Evolutionary conservation across 768 basidiomycete genomes (phyloP).

Genomic region (Albatrellus ellisii): DNA sequence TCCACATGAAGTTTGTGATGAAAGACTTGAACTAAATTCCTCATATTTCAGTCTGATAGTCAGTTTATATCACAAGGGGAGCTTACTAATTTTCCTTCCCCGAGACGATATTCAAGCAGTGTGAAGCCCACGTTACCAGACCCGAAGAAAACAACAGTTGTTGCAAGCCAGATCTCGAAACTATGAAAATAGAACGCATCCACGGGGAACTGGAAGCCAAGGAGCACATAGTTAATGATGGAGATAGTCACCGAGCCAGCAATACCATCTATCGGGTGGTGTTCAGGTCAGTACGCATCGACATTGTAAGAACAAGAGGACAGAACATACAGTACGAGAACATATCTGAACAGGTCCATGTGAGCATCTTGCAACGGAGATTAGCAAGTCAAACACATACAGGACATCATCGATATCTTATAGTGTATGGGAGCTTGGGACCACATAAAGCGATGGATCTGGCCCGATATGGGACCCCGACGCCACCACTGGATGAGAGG

Average conservation of each 20-base stretch:
- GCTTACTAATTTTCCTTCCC: constrained; percentile 22
- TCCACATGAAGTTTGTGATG: constrained; percentile 23
- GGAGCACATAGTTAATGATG: constrained; percentile 60
- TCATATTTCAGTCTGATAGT: background rate
- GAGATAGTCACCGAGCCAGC: constrained; percentile 54
- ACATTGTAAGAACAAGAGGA: background rate
- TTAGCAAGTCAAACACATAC: constrained; percentile 18
- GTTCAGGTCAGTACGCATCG: background rate
- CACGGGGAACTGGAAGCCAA: constrained; percentile 59
- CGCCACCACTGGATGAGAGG: constrained; percentile 71
- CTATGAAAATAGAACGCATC: constrained; percentile 69
- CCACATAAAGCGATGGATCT: constrained; percentile 70
- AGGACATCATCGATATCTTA: constrained; percentile 40
- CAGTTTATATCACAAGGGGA: background rate
- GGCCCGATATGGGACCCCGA: constrained; percentile 68
- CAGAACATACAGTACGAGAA: constrained; percentile 35
- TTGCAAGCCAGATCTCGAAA: constrained; percentile 74
- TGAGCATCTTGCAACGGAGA: background rate
- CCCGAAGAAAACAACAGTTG: constrained; percentile 66
- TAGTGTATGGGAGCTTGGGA: constrained; percentile 38
- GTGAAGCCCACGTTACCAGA: constrained; percentile 61
- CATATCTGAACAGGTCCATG: constrained; percentile 23
- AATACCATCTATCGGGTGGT: constrained; percentile 30
- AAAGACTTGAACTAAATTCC: constrained; percentile 15
- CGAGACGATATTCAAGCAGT: constrained; percentile 60